phyloP scores from a whole-genome alignment of 305 asterid species.

The Ajuga reptans region DNA sequence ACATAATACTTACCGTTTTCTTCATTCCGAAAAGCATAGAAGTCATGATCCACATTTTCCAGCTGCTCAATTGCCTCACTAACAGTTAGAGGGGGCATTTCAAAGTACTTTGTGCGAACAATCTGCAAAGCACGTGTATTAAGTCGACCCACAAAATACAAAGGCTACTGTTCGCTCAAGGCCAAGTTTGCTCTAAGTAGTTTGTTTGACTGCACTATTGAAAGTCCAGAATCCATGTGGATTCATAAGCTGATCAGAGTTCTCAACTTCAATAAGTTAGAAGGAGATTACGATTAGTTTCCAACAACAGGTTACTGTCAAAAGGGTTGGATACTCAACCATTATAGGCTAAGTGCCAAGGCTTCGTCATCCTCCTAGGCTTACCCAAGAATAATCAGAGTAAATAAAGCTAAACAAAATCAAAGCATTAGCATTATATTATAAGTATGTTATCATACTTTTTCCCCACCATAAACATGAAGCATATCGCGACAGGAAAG shows the following conservation, averaged over 20 bases:
- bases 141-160: too few species aligned
- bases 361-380: not conserved
- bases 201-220: too few species aligned
- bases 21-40: slow-evolving; percentile 72
- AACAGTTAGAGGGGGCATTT: slow-evolving; percentile 66
- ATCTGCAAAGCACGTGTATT: slow-evolving; percentile 29
- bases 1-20: slow-evolving; percentile 46
- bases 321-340: not conserved
- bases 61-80: slow-evolving; percentile 68
- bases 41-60: slow-evolving; percentile 70
- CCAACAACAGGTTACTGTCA: not conserved
- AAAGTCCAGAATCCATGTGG: not conserved
- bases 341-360: not conserved
- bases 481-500: too few species aligned
- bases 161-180: too few species aligned
- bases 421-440: not conserved
- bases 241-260: too few species aligned
- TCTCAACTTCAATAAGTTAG: not conserved
- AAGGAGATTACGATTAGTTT: not conserved
- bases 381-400: not conserved
- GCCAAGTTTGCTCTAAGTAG: too few species aligned
- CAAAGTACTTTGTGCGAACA: slow-evolving; percentile 55
- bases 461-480: not conserved
- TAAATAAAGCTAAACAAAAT: not conserved
- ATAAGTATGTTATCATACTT: too few species aligned